Base-by-base conservation (phyloP, 164 flowering plant species). In the Vitis rotundifolia region DNA sequence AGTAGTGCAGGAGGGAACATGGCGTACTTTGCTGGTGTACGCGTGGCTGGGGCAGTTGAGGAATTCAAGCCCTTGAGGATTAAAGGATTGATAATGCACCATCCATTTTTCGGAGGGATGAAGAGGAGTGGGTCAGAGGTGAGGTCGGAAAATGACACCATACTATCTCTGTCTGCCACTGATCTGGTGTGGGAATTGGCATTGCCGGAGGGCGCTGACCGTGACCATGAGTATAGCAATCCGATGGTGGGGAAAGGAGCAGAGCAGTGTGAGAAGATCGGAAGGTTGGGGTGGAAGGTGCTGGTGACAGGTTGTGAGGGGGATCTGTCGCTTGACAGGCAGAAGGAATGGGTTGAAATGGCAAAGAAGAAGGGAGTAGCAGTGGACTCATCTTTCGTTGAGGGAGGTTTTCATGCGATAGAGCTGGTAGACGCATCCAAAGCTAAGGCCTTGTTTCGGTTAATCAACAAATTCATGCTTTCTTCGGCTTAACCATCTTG, bases 161-260 rank as follows among this genome's bases (percentile, higher is more conserved):
- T 71, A 2, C 29, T 84, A 44, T 80, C 85, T 1, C 58, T 78
- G 0, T 6, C 26, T 2, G 70, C 16, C 1, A 15, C 5, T 19
- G 85, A 84, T 68, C 22, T 78, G 63, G 68, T 76, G 84, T 84
- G 87, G 87, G 74, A 69, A 11, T 56, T 78, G 59, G 28, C 81
- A 1, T 57, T 84, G 69, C 86, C 88, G 1, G 50, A 1, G 0
- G 88, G 83, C 7, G 77, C 63, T 51, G 73, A 85, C 63, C 73
- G 86, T 4, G 83, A 85, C 18, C 86, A 82, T 15, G 69, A 76
- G 69, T 84, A 70, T 12, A 37, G 71, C 66, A 82, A 82, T 72
- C 82, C 79, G 3, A 63, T 52, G 73, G 52, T 31, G 8, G 73
- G 49, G 13, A 58, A 63, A 22, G 68, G 75, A 19, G 49, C 10